Conservation (phyloP, 495 filamentous ascomycete species). For the Penicillium manginii region DNA sequence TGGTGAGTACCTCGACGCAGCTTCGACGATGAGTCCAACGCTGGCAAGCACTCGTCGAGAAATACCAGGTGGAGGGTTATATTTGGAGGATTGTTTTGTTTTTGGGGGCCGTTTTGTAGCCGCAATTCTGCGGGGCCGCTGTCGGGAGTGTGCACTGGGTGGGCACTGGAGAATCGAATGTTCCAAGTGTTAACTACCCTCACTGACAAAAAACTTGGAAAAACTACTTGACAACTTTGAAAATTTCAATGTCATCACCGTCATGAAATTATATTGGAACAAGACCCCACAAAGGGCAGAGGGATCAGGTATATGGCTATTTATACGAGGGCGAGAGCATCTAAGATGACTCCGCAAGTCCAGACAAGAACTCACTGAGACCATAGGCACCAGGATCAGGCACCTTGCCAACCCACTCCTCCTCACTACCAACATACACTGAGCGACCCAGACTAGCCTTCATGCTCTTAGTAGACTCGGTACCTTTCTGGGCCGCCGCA, state of each 20-base stretch:
- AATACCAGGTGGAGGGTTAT: too few species aligned
- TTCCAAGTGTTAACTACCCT: too few species aligned
- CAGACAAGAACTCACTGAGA: constrained; percentile 77
- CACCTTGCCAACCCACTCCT: constrained; percentile 71
- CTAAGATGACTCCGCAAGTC: constrained; percentile 62
- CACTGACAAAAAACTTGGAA: too few species aligned
- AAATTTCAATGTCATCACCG: constrained; percentile 27
- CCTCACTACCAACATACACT: constrained; percentile 89
- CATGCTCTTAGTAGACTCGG: constrained; percentile 89
- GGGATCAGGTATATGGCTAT: constrained; percentile 17
- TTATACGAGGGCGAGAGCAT: constrained; percentile 7
- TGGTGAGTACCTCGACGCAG: too few species aligned
- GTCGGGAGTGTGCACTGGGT: too few species aligned
- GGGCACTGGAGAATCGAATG: too few species aligned
- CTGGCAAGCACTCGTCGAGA: too few species aligned
- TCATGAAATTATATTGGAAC: constrained; percentile 33
- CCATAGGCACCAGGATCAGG: constrained; percentile 94
- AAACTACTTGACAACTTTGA: background rate
- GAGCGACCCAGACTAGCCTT: constrained; percentile 82
- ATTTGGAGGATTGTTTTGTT: too few species aligned
- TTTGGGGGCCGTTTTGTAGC: too few species aligned
- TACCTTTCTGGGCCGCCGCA: constrained; percentile 72
- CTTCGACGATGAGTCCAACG: too few species aligned
- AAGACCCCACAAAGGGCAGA: constrained; percentile 5
- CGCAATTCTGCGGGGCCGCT: too few species aligned